Evolutionary conservation across 1,139 yeast genomes (phyloP), one percentile per base, ranked within the genome.

Genomic region (Pichia sp.): DNA sequence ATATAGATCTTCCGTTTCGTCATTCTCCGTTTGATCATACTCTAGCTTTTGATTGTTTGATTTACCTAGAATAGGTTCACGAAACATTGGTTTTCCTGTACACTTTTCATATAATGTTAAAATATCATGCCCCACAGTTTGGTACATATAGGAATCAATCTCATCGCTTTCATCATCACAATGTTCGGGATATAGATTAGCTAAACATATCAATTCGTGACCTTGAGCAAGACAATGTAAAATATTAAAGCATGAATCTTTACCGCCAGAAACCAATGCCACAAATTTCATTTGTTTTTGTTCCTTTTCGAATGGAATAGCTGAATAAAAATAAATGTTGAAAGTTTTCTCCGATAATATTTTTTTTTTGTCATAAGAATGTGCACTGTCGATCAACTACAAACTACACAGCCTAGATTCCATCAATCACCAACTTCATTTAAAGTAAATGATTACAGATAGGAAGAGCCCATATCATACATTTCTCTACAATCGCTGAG

Each of bases 91-190:
- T 1, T 84, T 77, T 5, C 76, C 88, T 35, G 84, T 64, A 53
- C 95, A 84, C 46, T 80, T 69, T 2, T 74, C 67, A 54, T 88
- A 86, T 43, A 67, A 62, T 1, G 74, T 71, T 5, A 91, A 70
- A 4, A 85, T 76, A 51, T 83, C 86, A 59, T 84, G 93, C 0
- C 98, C 98, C n/a, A 91, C 98, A 0, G 98, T 91, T 61, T 91
- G 98, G 61, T 85, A 91, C 98, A 91, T 91, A 59, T 83, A 91
- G 42, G 96, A 84, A 61, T 91, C 96, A 44, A 91, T 67, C 59
- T 91, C 98, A 50, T 72, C 74, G 17, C 61, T 62, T 15, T 65
- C 61, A 18, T 62, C 58, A 20, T 17, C 10, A 8, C 68, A 66
- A 3, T 26, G n/a, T 1, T 98, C 97, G 2, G 98, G 98, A 54